phyloP scores from a whole-genome alignment of 495 filamentous ascomycete species.

The Talaromyces nanjingensis region DNA sequence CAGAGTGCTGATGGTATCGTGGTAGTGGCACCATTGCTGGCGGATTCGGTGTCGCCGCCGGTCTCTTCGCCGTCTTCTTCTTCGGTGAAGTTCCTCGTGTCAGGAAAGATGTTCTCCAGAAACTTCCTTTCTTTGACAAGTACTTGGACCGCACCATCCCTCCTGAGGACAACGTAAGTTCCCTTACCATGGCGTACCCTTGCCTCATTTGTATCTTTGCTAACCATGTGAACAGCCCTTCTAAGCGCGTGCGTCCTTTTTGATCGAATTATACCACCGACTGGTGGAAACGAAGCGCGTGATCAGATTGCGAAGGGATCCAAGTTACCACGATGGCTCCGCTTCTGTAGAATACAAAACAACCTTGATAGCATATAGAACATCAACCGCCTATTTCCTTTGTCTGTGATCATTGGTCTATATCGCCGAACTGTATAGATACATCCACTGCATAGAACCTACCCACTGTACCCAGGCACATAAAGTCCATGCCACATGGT shows the following conservation, averaged over 20 bases:
- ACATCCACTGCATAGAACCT: not conserved
- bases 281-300: not conserved
- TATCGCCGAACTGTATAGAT: not conserved
- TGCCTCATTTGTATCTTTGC: not conserved
- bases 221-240: not conserved
- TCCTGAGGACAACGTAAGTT: slow-evolving; percentile 56
- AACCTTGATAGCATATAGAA: slow-evolving; percentile 8
- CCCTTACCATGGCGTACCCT: not conserved
- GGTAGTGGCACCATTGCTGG: slow-evolving; percentile 46
- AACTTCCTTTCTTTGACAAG: slow-evolving; percentile 53
- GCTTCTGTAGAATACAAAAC: slow-evolving; percentile 4
- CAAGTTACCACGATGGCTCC: not conserved
- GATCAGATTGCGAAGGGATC: not conserved
- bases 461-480: not conserved
- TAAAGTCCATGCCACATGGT: not conserved
- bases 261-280: not conserved
- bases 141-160: slow-evolving; percentile 53
- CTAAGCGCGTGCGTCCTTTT: not conserved
- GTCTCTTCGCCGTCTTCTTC: slow-evolving; percentile 62
- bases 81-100: slow-evolving; percentile 65
- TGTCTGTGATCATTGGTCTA: not conserved
- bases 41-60: slow-evolving; percentile 54
- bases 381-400: slow-evolving; percentile 8
- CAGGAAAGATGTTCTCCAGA: slow-evolving; percentile 56
- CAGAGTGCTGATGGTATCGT: not conserved